phyloP scores from a whole-genome alignment of 805 yeast genomes.

The Lipomyces orientalis region DNA sequence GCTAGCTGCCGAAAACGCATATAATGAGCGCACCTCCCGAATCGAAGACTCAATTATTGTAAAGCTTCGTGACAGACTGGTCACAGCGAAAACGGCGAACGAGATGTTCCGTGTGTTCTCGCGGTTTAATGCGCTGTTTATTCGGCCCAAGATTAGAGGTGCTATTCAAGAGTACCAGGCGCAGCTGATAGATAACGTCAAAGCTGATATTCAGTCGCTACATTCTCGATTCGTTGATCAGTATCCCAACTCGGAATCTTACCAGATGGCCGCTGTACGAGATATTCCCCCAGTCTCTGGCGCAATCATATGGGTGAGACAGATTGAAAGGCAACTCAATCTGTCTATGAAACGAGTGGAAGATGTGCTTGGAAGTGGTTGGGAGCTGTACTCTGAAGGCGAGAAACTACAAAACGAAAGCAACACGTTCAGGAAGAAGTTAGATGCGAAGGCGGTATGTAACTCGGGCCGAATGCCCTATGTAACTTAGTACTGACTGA shows the following conservation, averaged over 20 bases:
- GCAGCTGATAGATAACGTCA: conserved; percentile 55
- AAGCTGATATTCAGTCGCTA: conserved; percentile 53
- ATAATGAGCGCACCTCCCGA: conserved; percentile 51
- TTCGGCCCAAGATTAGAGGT: conserved; percentile 60
- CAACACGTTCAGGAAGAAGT: conserved; percentile 51
- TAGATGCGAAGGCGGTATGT: conserved; percentile 49
- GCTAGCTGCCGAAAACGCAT: conserved; percentile 51
- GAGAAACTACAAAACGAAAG: conserved; percentile 61
- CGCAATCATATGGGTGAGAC: conserved; percentile 59
- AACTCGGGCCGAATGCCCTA: not conserved
- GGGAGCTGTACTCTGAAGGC: conserved; percentile 72
- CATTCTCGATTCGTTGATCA: conserved; percentile 51
- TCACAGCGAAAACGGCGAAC: conserved; percentile 50
- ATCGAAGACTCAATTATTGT: conserved; percentile 56
- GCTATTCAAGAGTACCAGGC: conserved; percentile 66
- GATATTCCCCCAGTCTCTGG: conserved; percentile 58
- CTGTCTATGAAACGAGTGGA: conserved; percentile 54
- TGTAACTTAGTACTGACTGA: not conserved
- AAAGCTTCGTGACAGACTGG: conserved; percentile 50
- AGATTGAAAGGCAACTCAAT: conserved; percentile 53
- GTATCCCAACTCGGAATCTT: conserved; percentile 44
- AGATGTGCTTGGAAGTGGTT: conserved; percentile 61
- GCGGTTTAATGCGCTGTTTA: conserved; percentile 55
- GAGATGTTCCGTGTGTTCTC: conserved; percentile 61
- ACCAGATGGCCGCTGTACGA: conserved; percentile 48